A percentile compares a stretch with the other conserved stretches of the same genome.
Evolutionary conservation across 768 basidiomycete genomes (phyloP).

Genomic region (Dacryopinax primogenitus): DNA sequence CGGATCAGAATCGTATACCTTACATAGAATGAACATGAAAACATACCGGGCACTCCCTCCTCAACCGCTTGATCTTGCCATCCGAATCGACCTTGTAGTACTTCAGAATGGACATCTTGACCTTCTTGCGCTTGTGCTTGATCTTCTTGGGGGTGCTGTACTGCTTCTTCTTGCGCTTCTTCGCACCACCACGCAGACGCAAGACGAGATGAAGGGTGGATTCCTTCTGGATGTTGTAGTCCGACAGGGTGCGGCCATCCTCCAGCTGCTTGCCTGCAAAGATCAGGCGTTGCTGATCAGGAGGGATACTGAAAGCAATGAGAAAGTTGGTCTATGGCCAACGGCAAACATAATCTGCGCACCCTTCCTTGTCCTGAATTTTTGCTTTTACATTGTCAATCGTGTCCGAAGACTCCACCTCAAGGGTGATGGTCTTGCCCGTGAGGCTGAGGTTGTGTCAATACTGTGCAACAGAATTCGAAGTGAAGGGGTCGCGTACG

Average conservation of each 20-base stretch:
- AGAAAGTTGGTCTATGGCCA: constrained; percentile 1
- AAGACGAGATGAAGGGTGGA: constrained; percentile 96
- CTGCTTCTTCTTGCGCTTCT: constrained; percentile 99
- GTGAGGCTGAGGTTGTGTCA: constrained; percentile 55
- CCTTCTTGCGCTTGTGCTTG: constrained; percentile 99
- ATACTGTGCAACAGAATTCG: constrained; percentile 14
- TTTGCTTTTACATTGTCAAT: constrained; percentile 98
- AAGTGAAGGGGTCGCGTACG: constrained; percentile 39
- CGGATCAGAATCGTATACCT: not conserved
- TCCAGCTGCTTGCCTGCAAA: constrained; percentile 99
- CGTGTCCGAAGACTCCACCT: constrained; percentile 94
- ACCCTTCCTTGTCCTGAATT: constrained; percentile 97
- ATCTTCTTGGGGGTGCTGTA: constrained; percentile 99
- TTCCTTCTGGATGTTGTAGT: constrained; percentile 99
- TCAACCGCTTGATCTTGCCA: constrained; percentile 97
- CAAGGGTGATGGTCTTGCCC: constrained; percentile 94
- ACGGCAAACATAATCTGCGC: constrained; percentile 22
- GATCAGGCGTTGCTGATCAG: constrained; percentile 94
- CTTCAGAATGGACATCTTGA: constrained; percentile 99
- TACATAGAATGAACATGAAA: not conserved
- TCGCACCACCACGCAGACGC: constrained; percentile 95
- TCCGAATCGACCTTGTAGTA: constrained; percentile 99
- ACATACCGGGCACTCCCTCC: constrained; percentile 86
- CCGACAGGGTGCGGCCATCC: constrained; percentile 89
- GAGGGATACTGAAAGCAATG: constrained; percentile 51